These are phyloP conservation scores for Clonostachys rhizophaga DNA, from an alignment of 2,329 filamentous ascomycete genomes.

Conservation along the genomic window DNA sequence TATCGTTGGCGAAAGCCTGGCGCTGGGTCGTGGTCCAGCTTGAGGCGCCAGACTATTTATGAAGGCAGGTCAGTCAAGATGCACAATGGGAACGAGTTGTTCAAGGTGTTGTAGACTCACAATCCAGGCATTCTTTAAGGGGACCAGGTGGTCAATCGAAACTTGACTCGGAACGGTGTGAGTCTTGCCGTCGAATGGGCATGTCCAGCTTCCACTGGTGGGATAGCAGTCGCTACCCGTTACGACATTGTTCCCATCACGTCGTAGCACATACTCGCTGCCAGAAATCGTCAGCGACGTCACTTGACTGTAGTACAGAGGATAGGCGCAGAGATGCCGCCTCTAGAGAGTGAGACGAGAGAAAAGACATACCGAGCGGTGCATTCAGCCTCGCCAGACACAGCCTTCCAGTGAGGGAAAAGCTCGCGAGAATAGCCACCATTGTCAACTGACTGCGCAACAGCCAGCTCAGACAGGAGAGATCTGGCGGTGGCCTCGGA, in stretches of 20 bases:
- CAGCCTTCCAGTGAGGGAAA: slow-evolving; percentile 69
- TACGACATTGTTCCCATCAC: slow-evolving; percentile 64
- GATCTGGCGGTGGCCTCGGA: slow-evolving; percentile 48
- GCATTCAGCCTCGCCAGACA: slow-evolving; percentile 51
- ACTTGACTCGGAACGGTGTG: slow-evolving; percentile 67
- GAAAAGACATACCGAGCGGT: slow-evolving; percentile 49
- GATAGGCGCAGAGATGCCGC: not conserved
- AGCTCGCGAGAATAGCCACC: slow-evolving; percentile 58
- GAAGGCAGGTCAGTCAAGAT: not conserved
- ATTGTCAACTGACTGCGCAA: slow-evolving; percentile 48
- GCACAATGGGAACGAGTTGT: not conserved
- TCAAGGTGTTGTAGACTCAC: slow-evolving; percentile 27
- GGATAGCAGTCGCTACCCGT: slow-evolving; percentile 55
- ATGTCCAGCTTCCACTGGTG: slow-evolving; percentile 63
- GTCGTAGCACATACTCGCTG: slow-evolving; percentile 65
- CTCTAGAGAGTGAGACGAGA: not conserved
- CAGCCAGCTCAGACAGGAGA: slow-evolving; percentile 53
- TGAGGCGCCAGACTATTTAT: slow-evolving; percentile 60
- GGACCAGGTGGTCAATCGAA: slow-evolving; percentile 82
- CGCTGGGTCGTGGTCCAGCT: slow-evolving; percentile 66
- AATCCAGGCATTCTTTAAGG: slow-evolving; percentile 76
- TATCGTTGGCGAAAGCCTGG: slow-evolving; percentile 70
- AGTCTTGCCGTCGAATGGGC: slow-evolving; percentile 68
- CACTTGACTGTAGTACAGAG: not conserved
- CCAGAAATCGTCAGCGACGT: not conserved